A percentile compares a stretch with the other conserved stretches of the same genome.
These are phyloP conservation scores for Amanita polypyramis DNA, from an alignment of 768 basidiomycete species.

Conservation along the genomic window DNA sequence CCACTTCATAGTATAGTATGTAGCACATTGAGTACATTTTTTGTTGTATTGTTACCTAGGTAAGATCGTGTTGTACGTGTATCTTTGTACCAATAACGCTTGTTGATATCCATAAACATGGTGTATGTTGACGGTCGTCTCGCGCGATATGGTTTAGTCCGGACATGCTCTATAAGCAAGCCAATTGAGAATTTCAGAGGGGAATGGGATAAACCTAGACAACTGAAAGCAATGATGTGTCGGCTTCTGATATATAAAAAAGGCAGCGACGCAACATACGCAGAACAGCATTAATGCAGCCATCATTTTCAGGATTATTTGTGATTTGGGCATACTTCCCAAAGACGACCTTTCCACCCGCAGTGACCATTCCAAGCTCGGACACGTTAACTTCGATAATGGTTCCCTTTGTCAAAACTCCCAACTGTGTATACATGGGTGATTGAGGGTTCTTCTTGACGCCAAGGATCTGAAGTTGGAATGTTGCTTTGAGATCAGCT, in stretches of 20 bases:
- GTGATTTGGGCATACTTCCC: constrained; percentile 92
- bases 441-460: constrained; percentile 99
- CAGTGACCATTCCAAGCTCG: constrained; percentile 93
- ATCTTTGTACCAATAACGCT: neutral
- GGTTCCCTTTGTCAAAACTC: constrained; percentile 97
- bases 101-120: neutral
- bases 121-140: too few relatives aligned
- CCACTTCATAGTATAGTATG: neutral
- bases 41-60: neutral
- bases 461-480: constrained; percentile 94
- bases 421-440: constrained; percentile 93
- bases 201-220: neutral
- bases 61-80: neutral
- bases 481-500: constrained; percentile 98
- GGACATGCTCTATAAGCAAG: too few relatives aligned
- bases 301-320: constrained; percentile 94
- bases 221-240: neutral
- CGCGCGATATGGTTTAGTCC: too few relatives aligned
- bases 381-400: constrained; percentile 99
- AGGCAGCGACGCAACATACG: constrained; percentile 39
- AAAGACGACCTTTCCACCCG: constrained; percentile 91
- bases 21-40: neutral
- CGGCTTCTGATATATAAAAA: neutral
- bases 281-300: constrained; percentile 91
- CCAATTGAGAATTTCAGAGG: too few relatives aligned